Conservation (phyloP, 345 rosid species). For the Orychophragmus violaceus region DNA sequence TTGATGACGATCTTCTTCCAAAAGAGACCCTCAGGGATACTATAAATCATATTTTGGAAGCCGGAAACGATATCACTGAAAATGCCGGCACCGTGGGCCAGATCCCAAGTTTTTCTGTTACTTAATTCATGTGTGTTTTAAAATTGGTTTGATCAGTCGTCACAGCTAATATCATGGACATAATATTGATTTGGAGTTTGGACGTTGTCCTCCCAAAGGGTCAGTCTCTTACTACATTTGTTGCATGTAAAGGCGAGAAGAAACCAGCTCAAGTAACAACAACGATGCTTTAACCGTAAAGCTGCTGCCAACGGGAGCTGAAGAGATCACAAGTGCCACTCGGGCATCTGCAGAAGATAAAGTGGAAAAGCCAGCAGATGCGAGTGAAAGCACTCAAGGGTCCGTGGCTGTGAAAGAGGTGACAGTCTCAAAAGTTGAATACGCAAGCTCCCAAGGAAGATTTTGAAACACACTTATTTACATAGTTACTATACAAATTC, state of each 20-base stretch:
- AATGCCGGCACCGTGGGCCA: conserved; percentile 74
- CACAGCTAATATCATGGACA: background rate
- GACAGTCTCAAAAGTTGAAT: conserved; percentile 58
- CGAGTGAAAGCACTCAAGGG: conserved; percentile 66
- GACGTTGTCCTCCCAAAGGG: conserved; percentile 60
- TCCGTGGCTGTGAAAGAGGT: conserved; percentile 62
- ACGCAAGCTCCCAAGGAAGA: conserved; percentile 57
- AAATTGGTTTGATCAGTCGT: background rate
- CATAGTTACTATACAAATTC: too few species aligned
- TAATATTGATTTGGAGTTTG: conserved; percentile 67
- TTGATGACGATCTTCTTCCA: conserved; percentile 96
- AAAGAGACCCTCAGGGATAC: conserved; percentile 93
- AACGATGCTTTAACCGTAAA: conserved; percentile 38
- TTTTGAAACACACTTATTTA: too few species aligned
- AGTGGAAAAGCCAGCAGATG: conserved; percentile 42
- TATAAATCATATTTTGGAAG: conserved; percentile 84
- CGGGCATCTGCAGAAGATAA: conserved; percentile 39
- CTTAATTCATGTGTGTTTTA: background rate
- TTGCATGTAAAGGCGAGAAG: conserved; percentile 69
- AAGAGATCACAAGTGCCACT: conserved; percentile 41
- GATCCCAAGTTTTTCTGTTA: conserved; percentile 70
- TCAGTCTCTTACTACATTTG: conserved; percentile 73
- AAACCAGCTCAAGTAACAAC: conserved; percentile 49
- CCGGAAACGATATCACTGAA: conserved; percentile 83
- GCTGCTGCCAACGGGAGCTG: conserved; percentile 36